Evolutionary conservation across 441 rosid genomes (phyloP), one percentile per base, ranked within the genome.

Genomic region (Gossypium schwendimanii): DNA sequence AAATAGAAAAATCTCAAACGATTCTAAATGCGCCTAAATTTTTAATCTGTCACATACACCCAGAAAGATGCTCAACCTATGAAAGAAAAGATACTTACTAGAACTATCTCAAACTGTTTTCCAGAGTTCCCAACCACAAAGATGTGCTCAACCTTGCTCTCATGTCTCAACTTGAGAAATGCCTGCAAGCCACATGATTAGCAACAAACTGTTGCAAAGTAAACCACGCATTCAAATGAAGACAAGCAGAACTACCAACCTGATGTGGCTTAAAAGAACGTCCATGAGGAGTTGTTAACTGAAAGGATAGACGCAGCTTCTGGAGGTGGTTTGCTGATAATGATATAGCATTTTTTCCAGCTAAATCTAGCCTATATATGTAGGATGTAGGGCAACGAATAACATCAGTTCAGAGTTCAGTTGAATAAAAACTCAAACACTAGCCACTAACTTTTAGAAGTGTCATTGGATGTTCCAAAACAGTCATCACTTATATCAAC

Each of bases 281-380:
- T 62, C 89, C 94, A 70, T 49, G 76, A 77, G 97, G 94, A 72
- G 89, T 87, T 66, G 87, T 82, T 81, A 95, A 75, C 65, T 77
- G 86, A 76, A 89, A 91, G 2, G 91, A 87, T 21, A 93, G 80
- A 6, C 86, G 93, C 77, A 95, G 77, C 89, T 91, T 95, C 80
- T 93, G 97, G 49, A 95, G 99, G 76, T 95, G 99, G 82, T 91
- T 95, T 47, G 98, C 99, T 26, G 94, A 83, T 76, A 91, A 78
- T 53, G 97, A 84, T 69, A 86, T 82, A 36, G 69, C 81, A 75
- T 76, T 86, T 61, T 88, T 83, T 80, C 79, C 87, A 76, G 83
- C 76, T 62, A 94, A 81, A 83, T 92, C 92, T 71, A 95, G 82
- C 85, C 99, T 95, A 63, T 18, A 82, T 5, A 10, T n/a, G 33